Evolutionary conservation across 2,329 filamentous ascomycete species (phyloP).

Genomic region (Aspergillus costaricaensis): DNA sequence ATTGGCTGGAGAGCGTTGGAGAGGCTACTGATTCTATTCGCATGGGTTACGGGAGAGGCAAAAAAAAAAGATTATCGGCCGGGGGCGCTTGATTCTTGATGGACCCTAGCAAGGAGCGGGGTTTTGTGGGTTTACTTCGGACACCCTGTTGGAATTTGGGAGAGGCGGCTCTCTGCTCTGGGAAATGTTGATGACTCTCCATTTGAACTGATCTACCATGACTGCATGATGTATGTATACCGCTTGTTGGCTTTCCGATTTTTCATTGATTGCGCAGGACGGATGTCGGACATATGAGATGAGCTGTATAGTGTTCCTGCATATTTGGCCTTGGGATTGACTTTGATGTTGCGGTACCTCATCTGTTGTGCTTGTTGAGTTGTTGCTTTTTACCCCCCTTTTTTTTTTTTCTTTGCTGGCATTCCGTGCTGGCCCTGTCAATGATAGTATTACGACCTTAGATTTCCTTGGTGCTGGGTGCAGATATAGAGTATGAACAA

Average conservation of each 20-base stretch:
- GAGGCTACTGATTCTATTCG: slow-evolving; percentile 20
- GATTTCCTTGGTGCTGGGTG: not conserved
- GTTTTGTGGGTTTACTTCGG: not conserved
- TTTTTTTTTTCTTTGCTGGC: not conserved
- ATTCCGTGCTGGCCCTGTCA: not conserved
- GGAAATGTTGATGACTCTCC: slow-evolving; percentile 19
- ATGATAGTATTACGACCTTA: slow-evolving; percentile 1
- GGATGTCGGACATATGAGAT: slow-evolving; percentile 14
- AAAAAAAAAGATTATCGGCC: not conserved
- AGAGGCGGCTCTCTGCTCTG: slow-evolving; percentile 2
- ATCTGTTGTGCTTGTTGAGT: slow-evolving; percentile 13
- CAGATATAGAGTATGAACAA: not conserved
- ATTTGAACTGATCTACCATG: slow-evolving; percentile 25
- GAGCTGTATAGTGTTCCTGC: slow-evolving; percentile 27
- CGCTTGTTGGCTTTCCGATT: slow-evolving; percentile 20
- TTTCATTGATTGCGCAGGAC: slow-evolving; percentile 11
- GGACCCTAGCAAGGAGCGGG: not conserved
- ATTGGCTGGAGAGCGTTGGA: slow-evolving; percentile 33
- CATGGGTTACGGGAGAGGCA: slow-evolving; percentile 6
- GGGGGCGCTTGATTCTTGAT: slow-evolving; percentile 8
- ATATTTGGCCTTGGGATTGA: slow-evolving; percentile 17
- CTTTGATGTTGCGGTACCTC: slow-evolving; percentile 7
- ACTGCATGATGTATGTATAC: slow-evolving; percentile 43
- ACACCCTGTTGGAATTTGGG: not conserved
- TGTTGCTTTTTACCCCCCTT: not conserved